These are phyloP conservation scores for Calonectria hawksworthii DNA, from an alignment of 2,329 filamentous ascomycete genomes.

Conservation along the genomic window DNA sequence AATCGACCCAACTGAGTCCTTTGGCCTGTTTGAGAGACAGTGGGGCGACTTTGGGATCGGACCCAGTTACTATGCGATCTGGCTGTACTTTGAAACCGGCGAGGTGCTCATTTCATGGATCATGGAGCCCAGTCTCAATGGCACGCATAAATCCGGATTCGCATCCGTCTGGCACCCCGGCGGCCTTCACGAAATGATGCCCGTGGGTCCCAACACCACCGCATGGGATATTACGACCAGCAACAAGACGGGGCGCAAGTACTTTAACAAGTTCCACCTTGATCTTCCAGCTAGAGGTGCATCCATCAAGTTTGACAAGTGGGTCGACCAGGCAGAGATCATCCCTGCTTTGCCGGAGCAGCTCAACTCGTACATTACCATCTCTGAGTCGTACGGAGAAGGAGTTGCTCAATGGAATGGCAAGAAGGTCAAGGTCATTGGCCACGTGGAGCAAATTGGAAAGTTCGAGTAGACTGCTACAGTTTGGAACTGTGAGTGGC, in stretches of 20 bases:
- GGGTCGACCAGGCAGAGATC: neutral
- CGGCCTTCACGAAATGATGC: neutral
- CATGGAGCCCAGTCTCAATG: neutral
- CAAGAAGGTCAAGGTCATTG: neutral
- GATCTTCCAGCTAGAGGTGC: neutral
- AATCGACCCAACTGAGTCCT: neutral
- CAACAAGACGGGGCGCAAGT: neutral
- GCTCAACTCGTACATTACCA: neutral
- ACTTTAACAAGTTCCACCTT: slow-evolving; percentile 1
- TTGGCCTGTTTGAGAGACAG: neutral
- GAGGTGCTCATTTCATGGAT: neutral
- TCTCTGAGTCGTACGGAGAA: neutral
- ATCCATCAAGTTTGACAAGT: neutral
- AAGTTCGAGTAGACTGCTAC: neutral
- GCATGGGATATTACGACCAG: neutral
- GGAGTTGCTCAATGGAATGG: neutral
- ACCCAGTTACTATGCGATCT: neutral
- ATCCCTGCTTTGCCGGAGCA: neutral
- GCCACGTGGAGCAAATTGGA: neutral
- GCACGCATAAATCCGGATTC: neutral
- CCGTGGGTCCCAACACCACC: neutral
- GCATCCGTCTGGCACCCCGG: neutral
- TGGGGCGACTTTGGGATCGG: neutral
- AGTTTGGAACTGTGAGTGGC: too few species aligned
- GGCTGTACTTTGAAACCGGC: neutral